phyloP scores from a whole-genome alignment of 2,329 filamentous ascomycete species.

The Neophaeococcomyces aloes region DNA sequence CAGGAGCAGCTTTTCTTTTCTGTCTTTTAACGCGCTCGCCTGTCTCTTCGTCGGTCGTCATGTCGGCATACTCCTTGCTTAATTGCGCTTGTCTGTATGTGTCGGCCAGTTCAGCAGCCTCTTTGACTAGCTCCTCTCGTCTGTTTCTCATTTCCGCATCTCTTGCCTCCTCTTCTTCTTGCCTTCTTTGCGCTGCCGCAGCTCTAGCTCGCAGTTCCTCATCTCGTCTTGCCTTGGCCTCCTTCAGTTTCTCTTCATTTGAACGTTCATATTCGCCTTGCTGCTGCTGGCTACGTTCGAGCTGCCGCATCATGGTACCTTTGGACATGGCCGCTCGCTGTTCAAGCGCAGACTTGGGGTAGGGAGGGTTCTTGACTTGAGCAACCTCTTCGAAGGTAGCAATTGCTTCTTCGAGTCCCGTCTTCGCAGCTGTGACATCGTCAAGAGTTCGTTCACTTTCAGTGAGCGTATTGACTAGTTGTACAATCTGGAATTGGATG shows the following conservation, averaged over 20 bases:
- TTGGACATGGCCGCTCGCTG: constrained; percentile 94
- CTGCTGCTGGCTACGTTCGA: constrained; percentile 71
- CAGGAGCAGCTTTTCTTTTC: constrained; percentile 47
- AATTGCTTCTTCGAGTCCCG: constrained; percentile 78
- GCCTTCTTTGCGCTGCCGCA: constrained; percentile 57
- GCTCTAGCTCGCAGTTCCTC: constrained; percentile 69
- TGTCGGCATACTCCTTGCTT: constrained; percentile 60
- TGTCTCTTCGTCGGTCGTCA: constrained; percentile 71
- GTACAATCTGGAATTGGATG: constrained; percentile 88
- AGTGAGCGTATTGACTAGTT: constrained; percentile 61
- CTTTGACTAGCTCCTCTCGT: constrained; percentile 66
- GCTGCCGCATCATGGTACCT: constrained; percentile 86
- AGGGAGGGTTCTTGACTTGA: constrained; percentile 60
- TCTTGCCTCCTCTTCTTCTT: constrained; percentile 60
- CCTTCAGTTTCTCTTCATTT: constrained; percentile 77
- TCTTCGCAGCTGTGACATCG: constrained; percentile 69
- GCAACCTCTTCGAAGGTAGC: constrained; percentile 53
- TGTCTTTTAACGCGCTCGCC: constrained; percentile 72
- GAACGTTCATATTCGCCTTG: constrained; percentile 88
- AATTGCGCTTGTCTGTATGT: constrained; percentile 61
- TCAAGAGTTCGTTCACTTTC: constrained; percentile 67
- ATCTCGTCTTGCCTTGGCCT: constrained; percentile 69
- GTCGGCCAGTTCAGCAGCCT: constrained; percentile 41
- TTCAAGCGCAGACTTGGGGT: constrained; percentile 81
- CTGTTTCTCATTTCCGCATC: constrained; percentile 79